Base-by-base conservation (phyloP, 2,329 filamentous ascomycete genomes). In the Thermoascus crustaceus region DNA sequence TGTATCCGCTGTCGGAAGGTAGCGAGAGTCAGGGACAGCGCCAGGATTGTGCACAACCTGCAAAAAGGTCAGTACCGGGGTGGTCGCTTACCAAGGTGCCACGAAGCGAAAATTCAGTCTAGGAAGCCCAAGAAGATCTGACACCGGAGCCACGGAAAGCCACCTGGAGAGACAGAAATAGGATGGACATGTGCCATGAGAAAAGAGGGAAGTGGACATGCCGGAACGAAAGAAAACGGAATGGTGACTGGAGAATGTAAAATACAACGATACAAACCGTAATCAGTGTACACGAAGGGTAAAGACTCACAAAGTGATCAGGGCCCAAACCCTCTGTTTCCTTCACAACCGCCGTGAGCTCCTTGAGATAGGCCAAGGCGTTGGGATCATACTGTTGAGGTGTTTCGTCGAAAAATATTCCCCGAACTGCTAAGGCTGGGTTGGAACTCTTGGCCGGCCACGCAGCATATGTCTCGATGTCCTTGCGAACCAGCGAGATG, bases 331-430 rank as follows among this genome's bases (percentile, higher is more conserved):
- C 57, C 10, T 47, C 32, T 8, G 45, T 46, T 5, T 38, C 40
- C 39, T 53, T 59, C 27, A 62, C 57, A 7, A 57, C 43, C 22
- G 45, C 38, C 4, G 52, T 57, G 22, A 64, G 35, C 7, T 53
- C 50, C 37, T 56, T 42, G 13, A 64, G 47, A 43, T 61, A 66
- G 32, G 43, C 44, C 36, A 55, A 44, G 14, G 51, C 43, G 21
- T 44, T 38, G 33, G 39, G 41, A 41, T 54, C 49, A 45, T 60
- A 66, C 41, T 54, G 35, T 32, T 61, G 53, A 4, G 67, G 67
- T 26, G 61, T 64, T 50, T 72, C 67, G 41, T 70, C 68, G 38
- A 71, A 64, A 48, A 71, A 71, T 44, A 71, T 68, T 33, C 66
- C 67, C 35, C 58, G 57, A 45, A 72, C 53, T 14, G 60, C 52